Base-by-base conservation (phyloP, 2,329 filamentous ascomycete species). In the Epichloe coenophiala region DNA sequence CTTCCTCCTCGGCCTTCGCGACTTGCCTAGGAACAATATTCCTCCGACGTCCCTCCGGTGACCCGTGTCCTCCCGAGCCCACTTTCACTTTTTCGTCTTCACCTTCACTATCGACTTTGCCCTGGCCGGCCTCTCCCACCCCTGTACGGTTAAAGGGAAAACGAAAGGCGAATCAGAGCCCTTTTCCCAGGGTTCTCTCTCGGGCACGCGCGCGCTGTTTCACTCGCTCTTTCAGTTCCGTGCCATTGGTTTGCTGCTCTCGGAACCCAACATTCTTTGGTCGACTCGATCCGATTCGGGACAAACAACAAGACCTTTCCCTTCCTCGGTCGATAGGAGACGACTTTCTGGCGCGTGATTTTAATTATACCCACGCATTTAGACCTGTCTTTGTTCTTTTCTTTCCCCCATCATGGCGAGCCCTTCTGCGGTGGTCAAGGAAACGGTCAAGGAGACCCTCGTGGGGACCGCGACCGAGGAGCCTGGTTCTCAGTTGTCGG, bases 381-480 rank as follows among this genome's bases (percentile, higher is more conserved):
- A 11, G 27, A 31, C 8, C 27, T 31, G 3, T 40, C 19, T 39
- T 17, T 37, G 37, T 33, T 11, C 15, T 19, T 46, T 17, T 17
- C 17, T 17, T 17, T 3, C 3, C 42, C 42, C 13, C 59, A 60
- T 48, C 59, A 69, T 68, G 66, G 60, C 64, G 51, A 71, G 67
- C 23, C 48, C 51, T 57, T 64, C 71, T 51, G 64, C 70, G 51
- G 66, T 68, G 53, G 76, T 84, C 57, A 84, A 78, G 67, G 83
- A 84, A 67, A 75, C 77, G 54, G 81, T 94, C 65, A 94, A 88
- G 72, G 88, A 90, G 72, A 80, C 78, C 59, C 76, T 95, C 60
- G 70, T 93, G 54, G 88, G 88, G 13, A 42, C 42, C 59, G 35
- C 45, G 17, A 65, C 67, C 4, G 70, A 76, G 51, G 71, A 77